Evolutionary conservation across 1,284 basidiomycete genomes (phyloP).

Genomic region (Moniliophthora roreri): DNA sequence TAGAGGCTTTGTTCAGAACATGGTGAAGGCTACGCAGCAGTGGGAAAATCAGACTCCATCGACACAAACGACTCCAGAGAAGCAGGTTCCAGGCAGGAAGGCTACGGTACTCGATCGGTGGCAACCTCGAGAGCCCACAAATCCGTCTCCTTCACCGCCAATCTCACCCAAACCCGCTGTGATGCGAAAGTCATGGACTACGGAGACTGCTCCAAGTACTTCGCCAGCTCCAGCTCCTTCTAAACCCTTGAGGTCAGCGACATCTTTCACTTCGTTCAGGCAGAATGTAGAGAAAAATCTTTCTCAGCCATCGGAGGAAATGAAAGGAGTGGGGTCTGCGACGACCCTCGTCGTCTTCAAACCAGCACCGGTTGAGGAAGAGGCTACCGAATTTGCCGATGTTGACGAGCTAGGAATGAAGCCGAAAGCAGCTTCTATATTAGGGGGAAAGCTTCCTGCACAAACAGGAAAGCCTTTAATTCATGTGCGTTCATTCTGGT

Average conservation of each 20-base stretch:
- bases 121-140: constrained; percentile 36
- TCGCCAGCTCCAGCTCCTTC: constrained; percentile 19
- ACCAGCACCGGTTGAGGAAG: constrained; percentile 22
- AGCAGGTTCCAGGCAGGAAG: constrained; percentile 36
- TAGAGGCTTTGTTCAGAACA: constrained; percentile 78
- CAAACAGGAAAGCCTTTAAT: constrained; percentile 63
- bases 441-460: constrained; percentile 35
- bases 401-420: constrained; percentile 65
- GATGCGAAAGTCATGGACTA: constrained; percentile 42
- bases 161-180: constrained; percentile 36
- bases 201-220: background rate
- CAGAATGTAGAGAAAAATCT: background rate
- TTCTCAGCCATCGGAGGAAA: background rate
- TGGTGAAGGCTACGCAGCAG: constrained; percentile 66
- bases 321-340: constrained; percentile 39
- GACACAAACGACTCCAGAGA: constrained; percentile 33
- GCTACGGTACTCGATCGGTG: constrained; percentile 69
- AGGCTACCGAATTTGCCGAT: constrained; percentile 23
- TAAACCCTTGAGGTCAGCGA: background rate
- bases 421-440: constrained; percentile 12
- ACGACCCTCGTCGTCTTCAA: constrained; percentile 47
- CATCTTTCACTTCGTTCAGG: constrained; percentile 2
- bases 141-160: constrained; percentile 31
- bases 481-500: constrained; percentile 82
- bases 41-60: constrained; percentile 38